Evolutionary conservation across 306 rosid genomes (phyloP).

Genomic region (Arachis stenosperma): DNA sequence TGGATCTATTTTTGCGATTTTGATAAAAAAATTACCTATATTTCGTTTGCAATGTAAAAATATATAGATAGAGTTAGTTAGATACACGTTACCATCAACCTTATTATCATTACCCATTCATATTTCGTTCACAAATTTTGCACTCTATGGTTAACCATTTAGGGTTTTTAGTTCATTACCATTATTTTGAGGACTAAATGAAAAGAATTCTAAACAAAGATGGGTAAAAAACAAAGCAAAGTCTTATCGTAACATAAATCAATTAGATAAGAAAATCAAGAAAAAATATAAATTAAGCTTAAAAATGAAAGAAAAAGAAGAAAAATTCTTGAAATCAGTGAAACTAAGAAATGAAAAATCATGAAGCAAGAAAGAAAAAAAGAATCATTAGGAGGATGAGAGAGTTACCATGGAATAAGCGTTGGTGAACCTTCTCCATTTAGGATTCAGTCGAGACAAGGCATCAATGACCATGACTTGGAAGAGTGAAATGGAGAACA

Average conservation of each 20-base stretch:
- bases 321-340: too few species aligned
- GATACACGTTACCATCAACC: too few species aligned
- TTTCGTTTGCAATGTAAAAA: too few species aligned
- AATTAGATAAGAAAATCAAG: background rate
- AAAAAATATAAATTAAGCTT: too few species aligned
- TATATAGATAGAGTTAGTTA: too few species aligned
- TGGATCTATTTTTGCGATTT: too few species aligned
- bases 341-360: background rate
- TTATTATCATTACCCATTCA: background rate
- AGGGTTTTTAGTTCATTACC: background rate
- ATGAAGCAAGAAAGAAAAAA: background rate
- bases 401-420: constrained; percentile 49
- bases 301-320: too few species aligned
- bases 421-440: constrained; percentile 58
- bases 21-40: too few species aligned
- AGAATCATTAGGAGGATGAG: constrained; percentile 55
- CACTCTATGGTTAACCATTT: background rate
- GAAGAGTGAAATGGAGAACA: background rate
- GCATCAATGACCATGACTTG: constrained; percentile 56
- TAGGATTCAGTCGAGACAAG: constrained; percentile 44
- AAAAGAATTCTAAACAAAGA: constrained; percentile 1
- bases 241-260: constrained; percentile 38
- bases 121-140: background rate
- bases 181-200: background rate
- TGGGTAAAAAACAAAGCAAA: constrained; percentile 26